Evolutionary conservation across 2,329 filamentous ascomycete genomes (phyloP).

Genomic region (Coccinonectria pachysandricola): DNA sequence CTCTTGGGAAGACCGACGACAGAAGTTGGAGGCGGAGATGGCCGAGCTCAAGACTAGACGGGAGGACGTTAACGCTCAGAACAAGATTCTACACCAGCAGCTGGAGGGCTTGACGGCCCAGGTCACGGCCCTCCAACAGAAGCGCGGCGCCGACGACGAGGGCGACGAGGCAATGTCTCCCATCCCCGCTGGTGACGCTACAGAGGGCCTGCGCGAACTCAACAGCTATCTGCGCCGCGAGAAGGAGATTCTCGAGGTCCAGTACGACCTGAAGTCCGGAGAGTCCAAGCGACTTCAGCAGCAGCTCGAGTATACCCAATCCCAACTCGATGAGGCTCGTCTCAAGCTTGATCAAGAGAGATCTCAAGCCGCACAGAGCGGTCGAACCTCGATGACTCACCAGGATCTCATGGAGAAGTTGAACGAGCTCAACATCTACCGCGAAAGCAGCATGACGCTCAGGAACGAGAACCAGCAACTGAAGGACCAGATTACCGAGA

Average conservation of each 20-base stretch:
- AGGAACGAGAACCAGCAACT: slow-evolving; percentile 77
- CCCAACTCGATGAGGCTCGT: slow-evolving; percentile 78
- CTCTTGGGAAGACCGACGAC: slow-evolving; percentile 77
- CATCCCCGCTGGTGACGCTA: slow-evolving; percentile 44
- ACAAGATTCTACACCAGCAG: slow-evolving; percentile 81
- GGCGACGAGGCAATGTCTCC: slow-evolving; percentile 43
- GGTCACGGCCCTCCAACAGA: slow-evolving; percentile 69
- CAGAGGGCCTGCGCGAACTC: slow-evolving; percentile 76
- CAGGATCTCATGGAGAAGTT: slow-evolving; percentile 90
- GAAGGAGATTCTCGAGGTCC: slow-evolving; percentile 97
- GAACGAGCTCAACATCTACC: slow-evolving; percentile 90
- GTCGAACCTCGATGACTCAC: slow-evolving; percentile 66
- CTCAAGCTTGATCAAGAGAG: slow-evolving; percentile 88
- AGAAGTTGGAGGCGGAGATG: slow-evolving; percentile 75
- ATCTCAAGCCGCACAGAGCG: slow-evolving; percentile 60
- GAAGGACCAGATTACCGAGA: slow-evolving; percentile 65
- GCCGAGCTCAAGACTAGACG: slow-evolving; percentile 66
- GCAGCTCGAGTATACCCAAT: slow-evolving; percentile 77
- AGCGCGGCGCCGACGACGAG: slow-evolving; percentile 44
- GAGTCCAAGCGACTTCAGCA: slow-evolving; percentile 84
- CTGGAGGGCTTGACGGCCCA: slow-evolving; percentile 75
- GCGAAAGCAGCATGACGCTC: slow-evolving; percentile 86
- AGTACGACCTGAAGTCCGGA: slow-evolving; percentile 79
- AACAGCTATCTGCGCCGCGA: slow-evolving; percentile 87
- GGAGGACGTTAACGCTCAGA: slow-evolving; percentile 80